Evolutionary conservation across 441 rosid species (phyloP), one percentile per base, ranked within the genome.

Genomic region (Adansonia rubrostipa): DNA sequence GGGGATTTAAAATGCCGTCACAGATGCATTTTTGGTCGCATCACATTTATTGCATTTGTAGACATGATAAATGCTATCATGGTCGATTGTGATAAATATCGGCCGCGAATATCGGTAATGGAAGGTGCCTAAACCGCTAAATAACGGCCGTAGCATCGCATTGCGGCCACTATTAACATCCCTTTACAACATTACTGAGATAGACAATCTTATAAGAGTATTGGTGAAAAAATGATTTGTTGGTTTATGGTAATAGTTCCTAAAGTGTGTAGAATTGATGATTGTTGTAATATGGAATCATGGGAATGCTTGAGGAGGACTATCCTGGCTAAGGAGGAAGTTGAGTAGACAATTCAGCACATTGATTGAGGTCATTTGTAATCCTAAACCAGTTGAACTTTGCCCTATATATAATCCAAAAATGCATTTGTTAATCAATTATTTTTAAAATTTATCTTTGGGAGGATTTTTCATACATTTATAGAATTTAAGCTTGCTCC

Each of bases 231-330:
- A n/a, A n/a, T n/a, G n/a, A n/a, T n/a, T n/a, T n/a, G n/a, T n/a
- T n/a, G n/a, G n/a, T n/a, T n/a, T n/a, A n/a, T n/a, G n/a, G 51
- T 66, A 66, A 66, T 66, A 17, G 53, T 19, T 66, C 28, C 33
- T 66, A 44, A 42, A 42, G 7, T 17, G 7, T 66, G 19, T 63
- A 14, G 67, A 13, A 28, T 62, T 28, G 44, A 61, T 63, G 67
- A 33, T 33, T 63, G 14, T 63, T 36, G 20, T 36, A 40, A 40
- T n/a, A 6, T 66, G 8, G 6, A 15, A 2, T 64, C n/a, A n/a
- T n/a, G n/a, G 17, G 42, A 62, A 62, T 62, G 44, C 44, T 62
- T 28, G 67, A 28, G 17, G 19, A 28, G 36, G 51, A 28, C 51
- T 63, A 8, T 66, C 28, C 28, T 66, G 24, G 51, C 28, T 66